Evolutionary conservation across 306 rosid species (phyloP).

Genomic region (Begonia masoniana): DNA sequence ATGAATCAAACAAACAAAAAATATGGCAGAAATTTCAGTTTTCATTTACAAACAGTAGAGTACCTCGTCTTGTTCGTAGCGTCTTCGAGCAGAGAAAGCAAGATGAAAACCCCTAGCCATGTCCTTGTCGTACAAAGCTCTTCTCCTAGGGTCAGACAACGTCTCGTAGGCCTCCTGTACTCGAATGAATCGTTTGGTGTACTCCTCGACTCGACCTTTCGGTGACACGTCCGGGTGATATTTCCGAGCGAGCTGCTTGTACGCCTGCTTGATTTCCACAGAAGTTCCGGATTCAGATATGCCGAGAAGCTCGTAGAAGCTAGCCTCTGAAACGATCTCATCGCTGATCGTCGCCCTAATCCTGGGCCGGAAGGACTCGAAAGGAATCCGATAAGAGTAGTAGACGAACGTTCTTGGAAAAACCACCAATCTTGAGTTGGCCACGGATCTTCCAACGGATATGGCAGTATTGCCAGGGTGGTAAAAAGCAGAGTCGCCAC

Average conservation of each 20-base stretch:
- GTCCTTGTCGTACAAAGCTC: constrained; percentile 61
- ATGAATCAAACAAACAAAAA: too few species aligned
- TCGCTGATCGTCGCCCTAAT: constrained; percentile 28
- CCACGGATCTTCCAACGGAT: not conserved
- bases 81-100: constrained; percentile 47
- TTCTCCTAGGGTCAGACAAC: constrained; percentile 51
- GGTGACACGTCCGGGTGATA: constrained; percentile 96
- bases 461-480: constrained; percentile 8
- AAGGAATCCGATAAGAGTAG: constrained; percentile 13
- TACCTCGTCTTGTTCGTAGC: constrained; percentile 10
- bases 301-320: constrained; percentile 69
- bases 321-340: constrained; percentile 14
- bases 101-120: constrained; percentile 61
- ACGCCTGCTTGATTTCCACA: constrained; percentile 67
- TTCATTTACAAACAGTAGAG: not conserved
- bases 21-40: too few species aligned
- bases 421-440: constrained; percentile 1
- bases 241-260: constrained; percentile 72
- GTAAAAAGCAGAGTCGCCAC: constrained; percentile 44
- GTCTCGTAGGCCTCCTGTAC: constrained; percentile 91
- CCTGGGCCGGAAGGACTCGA: constrained; percentile 9
- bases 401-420: constrained; percentile 3
- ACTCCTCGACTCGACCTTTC: constrained; percentile 66
- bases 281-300: constrained; percentile 53
- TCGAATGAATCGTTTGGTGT: constrained; percentile 59